Conservation (phyloP, 805 yeast genomes). For the Candida orba region DNA sequence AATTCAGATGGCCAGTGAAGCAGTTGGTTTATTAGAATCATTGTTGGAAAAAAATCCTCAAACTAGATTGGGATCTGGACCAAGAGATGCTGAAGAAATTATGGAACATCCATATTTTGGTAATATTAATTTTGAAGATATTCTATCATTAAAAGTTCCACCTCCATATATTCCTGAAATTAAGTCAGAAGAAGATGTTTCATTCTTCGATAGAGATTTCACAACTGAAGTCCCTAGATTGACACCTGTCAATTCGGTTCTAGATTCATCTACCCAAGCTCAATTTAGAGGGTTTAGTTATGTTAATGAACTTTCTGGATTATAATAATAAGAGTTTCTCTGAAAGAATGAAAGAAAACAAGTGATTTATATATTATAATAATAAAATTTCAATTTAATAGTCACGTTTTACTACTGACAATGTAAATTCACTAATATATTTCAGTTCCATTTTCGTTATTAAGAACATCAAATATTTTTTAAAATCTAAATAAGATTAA, state of each 20-base stretch:
- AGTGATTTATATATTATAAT: too few relatives aligned
- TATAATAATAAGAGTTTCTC: slow-evolving; percentile 18
- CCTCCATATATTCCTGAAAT: slow-evolving; percentile 92
- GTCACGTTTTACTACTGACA: too few relatives aligned
- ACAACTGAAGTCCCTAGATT: slow-evolving; percentile 90
- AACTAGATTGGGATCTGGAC: slow-evolving; percentile 79
- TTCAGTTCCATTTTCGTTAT: neutral
- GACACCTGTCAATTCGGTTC: slow-evolving; percentile 87
- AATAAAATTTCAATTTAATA: too few relatives aligned
- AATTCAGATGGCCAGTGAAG: slow-evolving; percentile 93
- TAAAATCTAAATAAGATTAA: slow-evolving; percentile 12
- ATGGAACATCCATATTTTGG: slow-evolving; percentile 94
- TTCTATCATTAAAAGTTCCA: slow-evolving; percentile 57
- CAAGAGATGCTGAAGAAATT: slow-evolving; percentile 83
- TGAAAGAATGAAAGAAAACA: too few relatives aligned
- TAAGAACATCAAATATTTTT: neutral
- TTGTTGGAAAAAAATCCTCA: slow-evolving; percentile 84
- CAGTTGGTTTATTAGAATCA: slow-evolving; percentile 89
- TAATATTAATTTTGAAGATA: slow-evolving; percentile 85
- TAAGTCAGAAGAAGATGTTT: slow-evolving; percentile 80
- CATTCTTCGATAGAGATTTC: slow-evolving; percentile 91
- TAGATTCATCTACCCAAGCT: slow-evolving; percentile 86
- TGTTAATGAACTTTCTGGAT: slow-evolving; percentile 50
- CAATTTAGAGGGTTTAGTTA: slow-evolving; percentile 97
- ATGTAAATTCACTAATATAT: too few relatives aligned